Base-by-base conservation (phyloP, 768 basidiomycete species). In the Fomitopsis serialis region DNA sequence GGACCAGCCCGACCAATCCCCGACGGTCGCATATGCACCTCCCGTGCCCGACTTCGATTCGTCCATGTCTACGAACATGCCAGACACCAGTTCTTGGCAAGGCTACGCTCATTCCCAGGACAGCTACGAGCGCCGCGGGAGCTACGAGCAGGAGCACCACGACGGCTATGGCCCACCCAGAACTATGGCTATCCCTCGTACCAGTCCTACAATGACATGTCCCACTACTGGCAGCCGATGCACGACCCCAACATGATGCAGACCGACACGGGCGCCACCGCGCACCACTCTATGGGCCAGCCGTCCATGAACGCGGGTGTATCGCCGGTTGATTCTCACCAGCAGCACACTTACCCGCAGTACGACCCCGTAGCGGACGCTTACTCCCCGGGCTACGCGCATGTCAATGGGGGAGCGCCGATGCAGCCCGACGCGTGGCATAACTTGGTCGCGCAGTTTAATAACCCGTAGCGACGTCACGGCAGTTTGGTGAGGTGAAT, bases 361-460 rank as follows among this genome's bases (percentile, higher is more conserved):
- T 4, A 34, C 12, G 50, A 45, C 21, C 42, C 50, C 24, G 42
- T 53, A 23, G 42, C 48, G 2, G 52, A 32, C 24, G 19, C 6
- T 7, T 53, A 53, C 32, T 19, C 43, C 1, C 45, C 27, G 44
- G 11, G 15, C 23, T 53, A 53, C 27, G 40, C 47, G 23, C 56
- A 59, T 24, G 48, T 25, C 55, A 58, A 6, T 36, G 48, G 1
- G 55, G 54, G 34, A 5, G 56, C 27, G 19, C 56, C 52, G n/a
- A 48, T 58, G 37, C 58, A 54, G 34, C 36, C 62, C 23, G 53
- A 61, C 19, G 54, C 63, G 23, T 66, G 65, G 65, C 57, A 60
- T 42, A 63, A 55, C 42, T 55, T 66, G 23, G 60, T 59, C 43
- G 61, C 59, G 21, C 63, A 64, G 57, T 63, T 61, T 37, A 58